Conservation (phyloP, 192 early-diverging fungal genomes). For the Entomortierella parvispora region DNA sequence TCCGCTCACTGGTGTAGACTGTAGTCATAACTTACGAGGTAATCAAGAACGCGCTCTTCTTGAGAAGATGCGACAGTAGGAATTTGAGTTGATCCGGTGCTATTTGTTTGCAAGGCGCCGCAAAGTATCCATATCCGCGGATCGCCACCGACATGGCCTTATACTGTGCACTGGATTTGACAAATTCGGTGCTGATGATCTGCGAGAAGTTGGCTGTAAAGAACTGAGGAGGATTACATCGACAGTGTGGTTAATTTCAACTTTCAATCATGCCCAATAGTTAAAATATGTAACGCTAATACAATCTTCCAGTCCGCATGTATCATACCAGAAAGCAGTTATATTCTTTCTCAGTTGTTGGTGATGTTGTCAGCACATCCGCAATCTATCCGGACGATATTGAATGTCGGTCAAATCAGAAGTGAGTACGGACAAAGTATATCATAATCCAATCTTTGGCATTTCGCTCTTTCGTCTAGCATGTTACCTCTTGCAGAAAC, state of each 20-base stretch:
- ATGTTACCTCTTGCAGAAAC: conserved; percentile 34
- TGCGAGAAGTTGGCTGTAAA: conserved; percentile 59
- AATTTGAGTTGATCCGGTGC: conserved; percentile 51
- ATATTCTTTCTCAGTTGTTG: conserved; percentile 35
- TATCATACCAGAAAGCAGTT: conserved; percentile 38
- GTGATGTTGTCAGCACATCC: conserved; percentile 18
- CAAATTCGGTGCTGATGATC: conserved; percentile 49
- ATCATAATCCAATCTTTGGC: too few species aligned
- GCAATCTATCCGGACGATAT: conserved; percentile 20
- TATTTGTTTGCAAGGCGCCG: conserved; percentile 64
- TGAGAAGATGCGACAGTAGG: conserved; percentile 59
- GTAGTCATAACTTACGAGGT: conserved; percentile 64
- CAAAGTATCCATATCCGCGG: conserved; percentile 75
- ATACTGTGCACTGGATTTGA: conserved; percentile 31
- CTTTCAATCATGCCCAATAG: too few species aligned
- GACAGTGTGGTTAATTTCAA: too few species aligned
- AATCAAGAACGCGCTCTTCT: conserved; percentile 59
- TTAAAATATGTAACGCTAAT: too few species aligned
- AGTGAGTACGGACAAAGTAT: too few species aligned
- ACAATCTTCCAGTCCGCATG: too few species aligned
- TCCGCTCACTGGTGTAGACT: neutral
- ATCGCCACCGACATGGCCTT: conserved; percentile 72
- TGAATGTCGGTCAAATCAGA: neutral
- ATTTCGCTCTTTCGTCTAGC: neutral
- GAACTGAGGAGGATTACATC: too few species aligned